Evolutionary conservation across 2,329 filamentous ascomycete species (phyloP), one percentile per base, ranked within the genome.

Genomic region (Aspergillus hortae): DNA sequence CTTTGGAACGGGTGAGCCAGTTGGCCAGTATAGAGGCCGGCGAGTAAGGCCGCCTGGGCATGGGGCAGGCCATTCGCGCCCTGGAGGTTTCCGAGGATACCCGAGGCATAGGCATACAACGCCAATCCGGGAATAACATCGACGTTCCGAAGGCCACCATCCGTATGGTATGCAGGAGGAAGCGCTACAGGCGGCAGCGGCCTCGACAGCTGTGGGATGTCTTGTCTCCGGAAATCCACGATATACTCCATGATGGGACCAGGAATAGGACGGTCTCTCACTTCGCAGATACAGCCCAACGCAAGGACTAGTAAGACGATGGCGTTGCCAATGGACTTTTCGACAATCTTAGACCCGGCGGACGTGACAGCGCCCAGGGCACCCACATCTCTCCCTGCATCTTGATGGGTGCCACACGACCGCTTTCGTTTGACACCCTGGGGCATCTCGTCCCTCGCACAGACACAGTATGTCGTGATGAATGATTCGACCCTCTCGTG

Each of bases 91-190:
- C 91, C 91, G n/a, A 97, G 75, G 35, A 97, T 96, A 55, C 94
- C 88, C 1, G 87, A 87, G 2, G 91, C 92, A 56, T 89, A 86
- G 1, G 88, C 88, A 67, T 92, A 96, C 67, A 96, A 96, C 27
- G 91, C 88, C 52, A 97, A 75, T 0, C 94, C 94, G 0, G 94
- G 92, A 54, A 96, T 88, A 6, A 88, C 81, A 62, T 97, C 91
- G 46, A 94, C 79, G 65, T 95, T 96, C 61, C 81, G 79, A 48
- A 70, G 56, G 14, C 60, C 44, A 2, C 56, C 48, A 3, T 49
- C 53, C n/a, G 64, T 67, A 14, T 46, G 57, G 6, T 47, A 56
- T 11, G 61, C 57, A 17, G 66, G 65, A 17, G 66, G 68, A 15
- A 63, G 57, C n/a, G 62, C 54, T n/a, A 53, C 56, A 42, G 60